Evolutionary conservation across 2,329 filamentous ascomycete genomes (phyloP).

Genomic region (Trichoderma sp.): DNA sequence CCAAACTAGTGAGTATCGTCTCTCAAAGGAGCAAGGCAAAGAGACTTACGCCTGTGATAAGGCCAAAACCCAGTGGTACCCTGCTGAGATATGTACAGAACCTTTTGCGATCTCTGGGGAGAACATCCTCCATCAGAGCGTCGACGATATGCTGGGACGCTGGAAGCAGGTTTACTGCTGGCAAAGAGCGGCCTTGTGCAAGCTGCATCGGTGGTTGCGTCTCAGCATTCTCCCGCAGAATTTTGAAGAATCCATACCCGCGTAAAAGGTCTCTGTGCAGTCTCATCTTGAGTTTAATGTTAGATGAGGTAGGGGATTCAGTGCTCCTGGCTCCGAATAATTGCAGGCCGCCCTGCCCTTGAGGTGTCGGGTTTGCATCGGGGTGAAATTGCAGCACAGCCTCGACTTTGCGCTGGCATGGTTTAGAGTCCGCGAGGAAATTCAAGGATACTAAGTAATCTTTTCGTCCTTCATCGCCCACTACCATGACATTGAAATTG

Average conservation of each 20-base stretch:
- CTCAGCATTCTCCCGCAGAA: background rate
- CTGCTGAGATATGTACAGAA: conserved; percentile 22
- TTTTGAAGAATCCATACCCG: conserved; percentile 6
- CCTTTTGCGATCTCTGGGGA: conserved; percentile 8
- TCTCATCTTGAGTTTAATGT: background rate
- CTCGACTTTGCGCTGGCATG: background rate
- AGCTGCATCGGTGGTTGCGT: background rate
- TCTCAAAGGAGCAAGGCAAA: background rate
- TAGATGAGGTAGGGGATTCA: background rate
- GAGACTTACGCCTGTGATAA: conserved; percentile 23
- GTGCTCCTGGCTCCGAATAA: background rate
- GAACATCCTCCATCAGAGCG: conserved; percentile 1
- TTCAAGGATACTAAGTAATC: background rate
- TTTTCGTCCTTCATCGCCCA: background rate
- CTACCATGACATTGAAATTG: background rate
- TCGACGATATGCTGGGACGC: background rate
- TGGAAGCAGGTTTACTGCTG: conserved; percentile 9
- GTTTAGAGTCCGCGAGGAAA: background rate
- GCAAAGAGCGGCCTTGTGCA: background rate
- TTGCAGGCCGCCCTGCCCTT: background rate
- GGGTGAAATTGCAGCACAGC: conserved; percentile 5
- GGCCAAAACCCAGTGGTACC: conserved; percentile 15
- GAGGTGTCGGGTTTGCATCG: background rate
- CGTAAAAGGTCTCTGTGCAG: conserved; percentile 21
- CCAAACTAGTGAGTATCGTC: background rate